Percentiles rank a stretch among this genome's conserved stretches.
These are phyloP conservation scores for Meyerozyma sp. DNA, from an alignment of 1,139 yeast genomes.

Conservation along the genomic window DNA sequence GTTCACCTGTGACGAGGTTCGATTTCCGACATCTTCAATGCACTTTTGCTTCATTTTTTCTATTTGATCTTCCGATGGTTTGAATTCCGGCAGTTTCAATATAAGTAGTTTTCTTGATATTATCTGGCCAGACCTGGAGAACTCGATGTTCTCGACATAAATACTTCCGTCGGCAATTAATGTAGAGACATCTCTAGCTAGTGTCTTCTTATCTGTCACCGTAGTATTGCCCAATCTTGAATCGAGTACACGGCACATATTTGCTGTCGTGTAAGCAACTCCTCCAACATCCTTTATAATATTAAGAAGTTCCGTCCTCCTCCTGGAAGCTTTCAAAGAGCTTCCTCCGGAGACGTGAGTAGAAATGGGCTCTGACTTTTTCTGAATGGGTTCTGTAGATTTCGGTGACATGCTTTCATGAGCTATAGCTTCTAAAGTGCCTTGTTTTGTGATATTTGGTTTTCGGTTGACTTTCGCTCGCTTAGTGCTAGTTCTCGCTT, in stretches of 20 bases:
- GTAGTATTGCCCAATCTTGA: conserved; percentile 29
- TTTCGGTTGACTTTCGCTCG: not conserved
- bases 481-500: not conserved
- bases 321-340: conserved; percentile 9
- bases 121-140: conserved; percentile 24
- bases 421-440: not conserved
- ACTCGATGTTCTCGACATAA: conserved; percentile 23
- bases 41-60: conserved; percentile 22
- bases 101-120: conserved; percentile 31
- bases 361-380: too few species aligned
- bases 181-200: conserved; percentile 37
- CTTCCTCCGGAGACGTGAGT: not conserved
- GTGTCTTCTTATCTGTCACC: conserved; percentile 42
- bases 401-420: not conserved
- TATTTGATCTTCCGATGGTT: conserved; percentile 26
- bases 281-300: conserved; percentile 38
- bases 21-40: conserved; percentile 19
- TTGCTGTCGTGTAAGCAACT: conserved; percentile 30
- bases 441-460: not conserved
- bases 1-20: conserved; percentile 7
- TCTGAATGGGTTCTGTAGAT: not conserved
- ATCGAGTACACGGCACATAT: conserved; percentile 33
- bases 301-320: conserved; percentile 31
- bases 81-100: conserved; percentile 19
- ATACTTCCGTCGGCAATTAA: conserved; percentile 16